These are phyloP conservation scores for Fagus sylvatica DNA, from an alignment of 306 rosid genomes.

Conservation along the genomic window DNA sequence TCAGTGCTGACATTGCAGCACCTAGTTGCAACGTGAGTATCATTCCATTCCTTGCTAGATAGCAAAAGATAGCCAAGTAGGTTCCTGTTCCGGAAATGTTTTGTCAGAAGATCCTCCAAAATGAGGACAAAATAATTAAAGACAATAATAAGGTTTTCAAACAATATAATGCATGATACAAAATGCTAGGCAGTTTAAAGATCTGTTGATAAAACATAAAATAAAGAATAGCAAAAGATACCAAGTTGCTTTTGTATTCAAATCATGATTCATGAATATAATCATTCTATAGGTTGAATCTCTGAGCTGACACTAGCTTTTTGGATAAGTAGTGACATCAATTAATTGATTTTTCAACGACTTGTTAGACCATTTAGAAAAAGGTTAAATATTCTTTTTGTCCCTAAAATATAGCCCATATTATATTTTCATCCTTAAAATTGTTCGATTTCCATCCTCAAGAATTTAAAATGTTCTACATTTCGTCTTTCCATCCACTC, in stretches of 20 bases:
- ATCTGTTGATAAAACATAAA: neutral
- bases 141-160: slow-evolving; percentile 19
- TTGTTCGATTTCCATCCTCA: too few relatives aligned
- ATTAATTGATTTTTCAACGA: neutral
- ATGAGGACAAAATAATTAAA: neutral
- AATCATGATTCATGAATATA: neutral
- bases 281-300: neutral
- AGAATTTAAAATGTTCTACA: too few relatives aligned
- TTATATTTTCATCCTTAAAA: too few relatives aligned
- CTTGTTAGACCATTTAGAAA: neutral
- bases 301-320: neutral
- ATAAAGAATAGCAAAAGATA: neutral
- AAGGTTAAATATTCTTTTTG: too few relatives aligned
- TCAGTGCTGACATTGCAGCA: slow-evolving; percentile 58
- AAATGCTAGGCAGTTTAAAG: neutral
- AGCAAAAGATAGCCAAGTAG: slow-evolving; percentile 85
- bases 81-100: slow-evolving; percentile 61
- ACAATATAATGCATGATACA: neutral
- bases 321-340: neutral
- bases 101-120: slow-evolving; percentile 16
- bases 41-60: slow-evolving; percentile 51
- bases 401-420: too few relatives aligned
- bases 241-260: neutral
- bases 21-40: slow-evolving; percentile 63
- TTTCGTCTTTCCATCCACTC: too few relatives aligned